These are phyloP conservation scores for Colletotrichum spaethianum DNA, from an alignment of 2,329 filamentous ascomycete genomes.

Conservation along the genomic window DNA sequence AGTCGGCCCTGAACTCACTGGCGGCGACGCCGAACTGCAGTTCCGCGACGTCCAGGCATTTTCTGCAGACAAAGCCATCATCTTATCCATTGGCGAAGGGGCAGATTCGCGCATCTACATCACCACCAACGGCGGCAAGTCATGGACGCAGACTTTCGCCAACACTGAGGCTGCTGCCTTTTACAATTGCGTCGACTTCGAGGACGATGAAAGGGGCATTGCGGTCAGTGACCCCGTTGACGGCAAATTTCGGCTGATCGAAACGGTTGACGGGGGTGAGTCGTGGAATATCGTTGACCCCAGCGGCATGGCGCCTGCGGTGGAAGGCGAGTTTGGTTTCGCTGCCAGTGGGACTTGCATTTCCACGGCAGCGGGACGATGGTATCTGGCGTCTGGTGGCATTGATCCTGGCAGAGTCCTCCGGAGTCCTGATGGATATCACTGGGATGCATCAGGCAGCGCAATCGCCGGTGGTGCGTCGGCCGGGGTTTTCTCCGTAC, in stretches of 20 bases:
- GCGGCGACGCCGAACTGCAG: slow-evolving; percentile 46
- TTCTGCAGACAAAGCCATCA: slow-evolving; percentile 56
- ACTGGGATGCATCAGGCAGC: slow-evolving; percentile 47
- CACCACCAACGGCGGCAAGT: slow-evolving; percentile 47
- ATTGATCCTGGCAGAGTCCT: slow-evolving; percentile 49
- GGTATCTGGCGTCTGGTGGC: slow-evolving; percentile 49
- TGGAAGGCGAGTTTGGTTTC: slow-evolving; percentile 50
- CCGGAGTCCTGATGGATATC: slow-evolving; percentile 45
- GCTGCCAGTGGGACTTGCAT: slow-evolving; percentile 53
- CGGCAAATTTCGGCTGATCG: slow-evolving; percentile 50
- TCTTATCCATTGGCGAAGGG: slow-evolving; percentile 54
- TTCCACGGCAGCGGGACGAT: slow-evolving; percentile 46
- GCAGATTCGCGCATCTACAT: slow-evolving; percentile 50
- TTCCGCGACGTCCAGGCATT: slow-evolving; percentile 56
- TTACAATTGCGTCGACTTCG: slow-evolving; percentile 53
- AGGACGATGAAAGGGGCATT: slow-evolving; percentile 44
- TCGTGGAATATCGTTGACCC: slow-evolving; percentile 48
- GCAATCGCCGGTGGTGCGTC: slow-evolving; percentile 47
- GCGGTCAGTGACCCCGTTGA: slow-evolving; percentile 52
- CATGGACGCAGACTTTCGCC: slow-evolving; percentile 48
- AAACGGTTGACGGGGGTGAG: slow-evolving; percentile 49
- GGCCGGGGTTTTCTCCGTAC: slow-evolving; percentile 51
- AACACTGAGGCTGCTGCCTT: slow-evolving; percentile 50
- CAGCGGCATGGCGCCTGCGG: slow-evolving; percentile 45
- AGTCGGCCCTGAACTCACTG: slow-evolving; percentile 47